These are phyloP conservation scores for Lophiostoma macrostomum DNA, from an alignment of 495 filamentous ascomycete genomes.

Conservation along the genomic window DNA sequence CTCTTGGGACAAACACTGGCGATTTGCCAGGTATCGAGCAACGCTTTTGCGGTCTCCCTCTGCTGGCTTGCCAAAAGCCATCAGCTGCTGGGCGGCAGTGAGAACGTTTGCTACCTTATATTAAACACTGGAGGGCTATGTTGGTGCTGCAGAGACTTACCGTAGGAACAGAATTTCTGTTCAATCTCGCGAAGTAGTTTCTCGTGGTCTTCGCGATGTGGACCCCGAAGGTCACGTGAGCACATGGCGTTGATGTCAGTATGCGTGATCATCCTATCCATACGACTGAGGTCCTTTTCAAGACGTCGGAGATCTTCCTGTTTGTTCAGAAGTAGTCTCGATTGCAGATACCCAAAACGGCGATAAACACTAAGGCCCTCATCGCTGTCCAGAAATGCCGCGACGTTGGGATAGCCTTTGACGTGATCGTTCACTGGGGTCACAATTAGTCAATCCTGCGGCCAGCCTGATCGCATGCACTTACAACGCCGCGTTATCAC, in stretches of 20 bases:
- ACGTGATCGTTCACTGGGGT: conserved; percentile 12
- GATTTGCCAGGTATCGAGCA: conserved; percentile 36
- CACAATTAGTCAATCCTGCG: neutral
- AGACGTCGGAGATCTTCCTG: conserved; percentile 35
- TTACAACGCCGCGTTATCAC: neutral
- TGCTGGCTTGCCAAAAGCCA: conserved; percentile 36
- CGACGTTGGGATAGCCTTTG: conserved; percentile 33
- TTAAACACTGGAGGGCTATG: neutral
- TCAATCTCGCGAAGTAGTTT: conserved; percentile 20
- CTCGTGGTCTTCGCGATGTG: conserved; percentile 3
- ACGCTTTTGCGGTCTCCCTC: conserved; percentile 40
- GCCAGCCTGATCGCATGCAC: neutral
- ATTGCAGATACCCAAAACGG: conserved; percentile 38
- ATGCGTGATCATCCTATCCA: conserved; percentile 21
- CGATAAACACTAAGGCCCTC: conserved; percentile 38
- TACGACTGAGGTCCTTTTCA: conserved; percentile 28
- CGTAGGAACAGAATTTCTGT: conserved; percentile 23
- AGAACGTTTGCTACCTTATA: conserved; percentile 11
- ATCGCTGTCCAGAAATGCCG: conserved; percentile 39
- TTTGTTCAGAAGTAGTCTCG: conserved; percentile 34
- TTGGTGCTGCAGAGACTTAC: neutral
- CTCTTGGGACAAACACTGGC: conserved; percentile 26
- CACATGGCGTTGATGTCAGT: conserved; percentile 3
- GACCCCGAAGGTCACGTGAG: conserved; percentile 4
- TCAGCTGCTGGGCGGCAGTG: conserved; percentile 33